Base-by-base conservation (phyloP, 352 stramenopile species). In the Pythium rishiriense region DNA sequence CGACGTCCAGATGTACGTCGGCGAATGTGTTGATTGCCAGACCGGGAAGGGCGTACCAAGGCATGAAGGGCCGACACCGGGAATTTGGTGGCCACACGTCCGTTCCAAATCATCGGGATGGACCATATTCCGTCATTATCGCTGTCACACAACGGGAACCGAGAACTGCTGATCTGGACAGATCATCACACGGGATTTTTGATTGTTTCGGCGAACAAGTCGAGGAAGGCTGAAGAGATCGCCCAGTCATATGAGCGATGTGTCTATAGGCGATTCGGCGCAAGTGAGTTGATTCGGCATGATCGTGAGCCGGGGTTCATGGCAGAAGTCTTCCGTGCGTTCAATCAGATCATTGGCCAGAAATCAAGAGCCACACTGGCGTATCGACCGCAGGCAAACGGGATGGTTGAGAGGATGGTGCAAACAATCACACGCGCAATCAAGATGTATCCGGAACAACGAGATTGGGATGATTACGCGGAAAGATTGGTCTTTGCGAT, bases 391-490 rank as follows among this genome's bases (percentile, higher is more conserved):
- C 69, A 75, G 25, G 55, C 69, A 1, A 76, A 70, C 29, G 56
- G 58, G 2, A 45, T 43, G 2, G 39, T 60, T 10, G 60, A 76
- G 28, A 25, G 62, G 2, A 74, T 74, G 66, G 65, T 69, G 10
- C 69, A 76, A 35, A 68, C 63, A 1, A 19, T 72, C 15, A 68
- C 51, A 1, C 15, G 59, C 15, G 33, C 61, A 0, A 15, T 69
- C n/a, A 59, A 67, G 19, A 62, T 73, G 46, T 73, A 75, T 47
- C 25, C 50, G 15, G 45, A 61, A 7, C 64, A 69, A 24, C 19
- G 48, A 0, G 64, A 76, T n/a, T 76, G 69, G 57, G 64, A 72
- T 43, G 60, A 72, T 21, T 76, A 76, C 26, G 69, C 69, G 1
- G 64, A 70, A 22, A 37, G 31, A 11, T 37, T 37, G 5, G 61